phyloP scores from a whole-genome alignment of 2,329 filamentous ascomycete species.

The Aureobasidium mangrovei region DNA sequence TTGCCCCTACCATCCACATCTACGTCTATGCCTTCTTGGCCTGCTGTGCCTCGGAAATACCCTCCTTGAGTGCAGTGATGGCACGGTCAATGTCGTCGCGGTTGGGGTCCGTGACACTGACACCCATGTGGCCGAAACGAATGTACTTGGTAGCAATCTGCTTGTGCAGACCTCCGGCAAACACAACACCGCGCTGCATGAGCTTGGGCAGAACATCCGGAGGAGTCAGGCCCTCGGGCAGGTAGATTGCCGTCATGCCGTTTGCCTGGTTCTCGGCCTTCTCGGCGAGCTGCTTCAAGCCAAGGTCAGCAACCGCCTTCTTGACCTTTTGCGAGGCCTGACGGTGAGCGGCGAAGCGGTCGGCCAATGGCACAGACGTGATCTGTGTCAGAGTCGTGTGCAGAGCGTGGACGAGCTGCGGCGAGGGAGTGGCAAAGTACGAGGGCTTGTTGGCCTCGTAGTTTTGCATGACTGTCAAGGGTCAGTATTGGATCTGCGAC shows the following conservation, averaged over 20 bases:
- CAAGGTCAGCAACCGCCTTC: slow-evolving; percentile 68
- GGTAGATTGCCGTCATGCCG: slow-evolving; percentile 95
- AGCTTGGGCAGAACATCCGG: slow-evolving; percentile 79
- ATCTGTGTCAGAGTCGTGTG: slow-evolving; percentile 85
- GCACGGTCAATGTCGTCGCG: slow-evolving; percentile 79
- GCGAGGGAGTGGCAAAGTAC: slow-evolving; percentile 94
- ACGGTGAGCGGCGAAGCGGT: slow-evolving; percentile 75
- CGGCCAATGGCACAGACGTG: slow-evolving; percentile 65
- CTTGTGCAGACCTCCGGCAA: slow-evolving; percentile 92
- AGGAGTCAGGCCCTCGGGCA: slow-evolving; percentile 74
- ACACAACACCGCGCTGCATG: slow-evolving; percentile 79
- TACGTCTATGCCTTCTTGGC: slow-evolving; percentile 2
- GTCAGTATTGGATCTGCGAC: not conserved
- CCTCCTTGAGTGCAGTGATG: slow-evolving; percentile 65
- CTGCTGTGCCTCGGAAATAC: slow-evolving; percentile 54
- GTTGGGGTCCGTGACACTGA: slow-evolving; percentile 74
- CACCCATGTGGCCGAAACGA: slow-evolving; percentile 95
- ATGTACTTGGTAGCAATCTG: slow-evolving; percentile 91
- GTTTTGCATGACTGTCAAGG: slow-evolving; percentile 76
- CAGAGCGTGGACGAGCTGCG: slow-evolving; percentile 85
- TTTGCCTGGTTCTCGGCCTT: slow-evolving; percentile 89
- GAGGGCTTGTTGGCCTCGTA: slow-evolving; percentile 97
- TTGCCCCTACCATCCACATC: not conserved
- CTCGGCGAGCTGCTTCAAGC: slow-evolving; percentile 75
- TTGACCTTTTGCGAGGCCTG: slow-evolving; percentile 79